phyloP scores from a whole-genome alignment of 2,329 filamentous ascomycete genomes.

The Pseudogymnoascus destructans region DNA sequence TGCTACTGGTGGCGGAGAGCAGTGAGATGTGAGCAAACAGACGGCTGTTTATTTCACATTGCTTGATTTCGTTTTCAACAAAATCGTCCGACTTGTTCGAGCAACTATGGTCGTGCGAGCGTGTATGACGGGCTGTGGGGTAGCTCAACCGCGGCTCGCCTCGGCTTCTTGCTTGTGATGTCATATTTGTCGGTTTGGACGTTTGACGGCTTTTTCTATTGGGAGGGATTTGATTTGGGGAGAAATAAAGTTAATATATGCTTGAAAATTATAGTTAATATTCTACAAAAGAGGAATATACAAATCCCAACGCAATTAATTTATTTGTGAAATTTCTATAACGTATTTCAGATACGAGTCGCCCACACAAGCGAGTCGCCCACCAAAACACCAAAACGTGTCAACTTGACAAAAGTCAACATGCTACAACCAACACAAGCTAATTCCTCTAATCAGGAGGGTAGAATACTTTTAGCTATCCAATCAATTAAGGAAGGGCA shows the following conservation, averaged over 20 bases:
- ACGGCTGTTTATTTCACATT: constrained; percentile 3
- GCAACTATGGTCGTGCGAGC: not conserved
- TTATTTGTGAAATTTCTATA: not conserved
- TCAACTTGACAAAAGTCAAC: too few relatives aligned
- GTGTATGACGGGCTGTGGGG: not conserved
- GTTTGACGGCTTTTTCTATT: not conserved
- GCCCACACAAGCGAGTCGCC: too few relatives aligned
- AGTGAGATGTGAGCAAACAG: not conserved
- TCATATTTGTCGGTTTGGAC: not conserved
- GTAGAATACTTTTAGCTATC: too few relatives aligned
- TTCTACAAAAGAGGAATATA: not conserved
- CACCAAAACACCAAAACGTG: too few relatives aligned
- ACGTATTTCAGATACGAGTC: too few relatives aligned
- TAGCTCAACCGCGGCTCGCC: constrained; percentile 1
- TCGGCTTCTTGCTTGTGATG: constrained; percentile 2
- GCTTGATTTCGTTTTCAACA: not conserved
- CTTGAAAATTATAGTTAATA: not conserved
- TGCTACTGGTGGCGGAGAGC: not conserved
- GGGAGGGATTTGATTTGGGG: not conserved
- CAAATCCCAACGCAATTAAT: not conserved
- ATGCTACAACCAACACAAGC: too few relatives aligned
- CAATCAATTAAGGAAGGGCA: too few relatives aligned
- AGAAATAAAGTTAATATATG: not conserved
- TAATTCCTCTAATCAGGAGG: too few relatives aligned
- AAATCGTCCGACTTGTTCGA: not conserved